Conservation (phyloP, 129 eudicot species). For the Escallonia rubra region DNA sequence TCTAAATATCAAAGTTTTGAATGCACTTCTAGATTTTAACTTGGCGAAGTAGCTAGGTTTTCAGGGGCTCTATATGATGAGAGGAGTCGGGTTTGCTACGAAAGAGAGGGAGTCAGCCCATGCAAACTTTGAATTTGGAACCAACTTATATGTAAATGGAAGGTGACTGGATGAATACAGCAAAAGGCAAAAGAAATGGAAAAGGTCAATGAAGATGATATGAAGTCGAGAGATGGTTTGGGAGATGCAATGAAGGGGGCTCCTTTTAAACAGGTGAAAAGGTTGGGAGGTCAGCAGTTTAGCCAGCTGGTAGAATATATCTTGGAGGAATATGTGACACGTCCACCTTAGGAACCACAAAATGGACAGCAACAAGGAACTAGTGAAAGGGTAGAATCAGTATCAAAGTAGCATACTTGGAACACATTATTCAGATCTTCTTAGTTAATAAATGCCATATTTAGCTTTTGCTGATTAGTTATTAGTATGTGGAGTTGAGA, state of each 20-base stretch:
- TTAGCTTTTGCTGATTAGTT: background rate
- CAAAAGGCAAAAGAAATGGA: slow-evolving; percentile 5
- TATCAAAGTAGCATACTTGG: slow-evolving; percentile 3
- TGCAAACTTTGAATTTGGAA: background rate
- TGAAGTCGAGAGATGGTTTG: slow-evolving; percentile 38
- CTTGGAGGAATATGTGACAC: slow-evolving; percentile 27
- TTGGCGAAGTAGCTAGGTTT: background rate
- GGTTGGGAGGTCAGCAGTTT: slow-evolving; percentile 18
- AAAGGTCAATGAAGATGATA: slow-evolving; percentile 22
- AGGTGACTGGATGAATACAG: slow-evolving; percentile 18
- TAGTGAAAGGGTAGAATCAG: slow-evolving; percentile 26
- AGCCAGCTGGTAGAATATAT: slow-evolving; percentile 37
- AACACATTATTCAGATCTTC: background rate
- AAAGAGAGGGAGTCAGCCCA: background rate
- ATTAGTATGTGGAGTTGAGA: background rate
- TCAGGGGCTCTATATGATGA: background rate
- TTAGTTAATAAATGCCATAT: background rate
- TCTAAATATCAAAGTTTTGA: slow-evolving; percentile 3
- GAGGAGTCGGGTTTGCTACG: background rate
- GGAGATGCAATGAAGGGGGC: slow-evolving; percentile 23
- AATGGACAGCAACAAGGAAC: slow-evolving; percentile 6
- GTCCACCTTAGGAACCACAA: slow-evolving; percentile 26
- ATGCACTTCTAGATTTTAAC: background rate
- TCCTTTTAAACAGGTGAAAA: slow-evolving; percentile 47
- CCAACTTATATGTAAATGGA: background rate